Evolutionary conservation across 2,329 filamentous ascomycete species (phyloP).

Genomic region (Trichoderma sp.): DNA sequence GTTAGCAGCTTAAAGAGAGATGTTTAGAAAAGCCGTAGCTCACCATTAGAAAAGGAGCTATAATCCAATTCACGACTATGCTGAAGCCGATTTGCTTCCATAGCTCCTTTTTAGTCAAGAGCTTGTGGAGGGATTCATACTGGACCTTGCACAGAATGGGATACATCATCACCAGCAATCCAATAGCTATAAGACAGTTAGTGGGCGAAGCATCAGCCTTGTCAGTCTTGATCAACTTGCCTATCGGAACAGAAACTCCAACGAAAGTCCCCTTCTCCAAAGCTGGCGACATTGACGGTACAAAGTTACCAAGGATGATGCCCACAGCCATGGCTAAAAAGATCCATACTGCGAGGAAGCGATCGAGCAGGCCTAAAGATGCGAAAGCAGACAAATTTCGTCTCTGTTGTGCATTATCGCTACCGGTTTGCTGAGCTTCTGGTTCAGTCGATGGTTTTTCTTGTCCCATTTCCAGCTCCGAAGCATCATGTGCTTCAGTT

Average conservation of each 20-base stretch:
- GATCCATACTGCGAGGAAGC: constrained; percentile 69
- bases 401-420: neutral
- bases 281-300: constrained; percentile 56
- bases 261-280: constrained; percentile 71
- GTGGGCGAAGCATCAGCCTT: neutral
- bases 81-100: constrained; percentile 81
- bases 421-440: neutral
- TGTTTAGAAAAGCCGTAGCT: constrained; percentile 13
- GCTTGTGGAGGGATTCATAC: constrained; percentile 68
- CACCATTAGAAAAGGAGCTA: constrained; percentile 81
- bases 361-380: constrained; percentile 57
- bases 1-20: neutral
- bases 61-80: constrained; percentile 75
- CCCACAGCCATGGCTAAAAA: constrained; percentile 74
- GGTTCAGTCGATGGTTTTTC: neutral
- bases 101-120: constrained; percentile 58
- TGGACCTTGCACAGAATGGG: constrained; percentile 85
- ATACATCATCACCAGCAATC: constrained; percentile 90
- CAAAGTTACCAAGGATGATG: constrained; percentile 73
- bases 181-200: constrained; percentile 54
- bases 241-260: constrained; percentile 63
- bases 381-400: constrained; percentile 44
- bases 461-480: neutral
- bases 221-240: constrained; percentile 33
- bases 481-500: neutral